Base-by-base conservation (phyloP, 768 basidiomycete species). In the Lactarius evosmus region DNA sequence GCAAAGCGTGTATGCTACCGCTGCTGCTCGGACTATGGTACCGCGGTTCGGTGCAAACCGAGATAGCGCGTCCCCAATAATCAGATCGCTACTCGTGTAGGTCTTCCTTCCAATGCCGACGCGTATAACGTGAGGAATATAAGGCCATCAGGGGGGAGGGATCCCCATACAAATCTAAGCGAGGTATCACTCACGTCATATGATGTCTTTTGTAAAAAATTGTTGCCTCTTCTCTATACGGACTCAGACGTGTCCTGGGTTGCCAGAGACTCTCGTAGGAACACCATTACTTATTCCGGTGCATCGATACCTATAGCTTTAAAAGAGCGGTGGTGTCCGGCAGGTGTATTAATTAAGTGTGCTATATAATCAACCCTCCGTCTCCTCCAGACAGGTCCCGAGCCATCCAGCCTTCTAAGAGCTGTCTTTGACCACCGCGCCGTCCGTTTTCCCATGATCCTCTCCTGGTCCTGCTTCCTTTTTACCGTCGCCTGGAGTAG, bases 281-380 rank as follows among this genome's bases (percentile, higher is more conserved):
- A 22, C 46, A 25, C 44, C 44, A 11, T 25, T 12, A 46, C 25
- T 46, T 25, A 46, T 25, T 27, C 25, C 11, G 46, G 22, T 49
- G 46, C 14, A 5, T 9, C 19, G 9, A 11, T 46, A 4, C 22
- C 4, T 25, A 46, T 46, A 25, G 7, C 46, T 14, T 25, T 49
- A 2, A 25, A 46, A 49, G 46, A 49, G 46, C 12, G 46, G 46
- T 49, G 46, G 6, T 38, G 16, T 49, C 22, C 22, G 25, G n/a
- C 46, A 14, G 25, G 49, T 64, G 40, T 55, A 60, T 60, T 64
- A 62, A 14, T 7, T 14, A 58, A 54, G 30, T 60, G 63, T 34
- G 14, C 34, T 55, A 63, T 49, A 30, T 64, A 46, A 32, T 41
- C 16, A 58, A 34, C 38, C 53, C 30, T 1, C 53, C 17, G 16